These are phyloP conservation scores for Coniella lustricola DNA, from an alignment of 2,329 filamentous ascomycete genomes.

Conservation along the genomic window DNA sequence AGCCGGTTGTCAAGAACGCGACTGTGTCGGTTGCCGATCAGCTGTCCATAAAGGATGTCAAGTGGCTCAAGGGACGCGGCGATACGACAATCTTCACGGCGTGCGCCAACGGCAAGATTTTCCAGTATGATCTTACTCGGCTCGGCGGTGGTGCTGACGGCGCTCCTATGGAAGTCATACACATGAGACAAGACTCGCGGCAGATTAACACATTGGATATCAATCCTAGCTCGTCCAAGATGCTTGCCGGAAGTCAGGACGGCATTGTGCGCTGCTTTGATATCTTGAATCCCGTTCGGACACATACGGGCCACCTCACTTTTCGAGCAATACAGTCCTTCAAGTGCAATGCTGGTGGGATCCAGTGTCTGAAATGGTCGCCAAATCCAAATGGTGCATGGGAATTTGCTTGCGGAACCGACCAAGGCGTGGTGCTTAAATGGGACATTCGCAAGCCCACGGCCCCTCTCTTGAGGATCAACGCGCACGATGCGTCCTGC, in stretches of 20 bases:
- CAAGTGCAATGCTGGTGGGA: constrained; percentile 47
- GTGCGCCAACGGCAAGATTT: constrained; percentile 57
- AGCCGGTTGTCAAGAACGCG: constrained; percentile 36
- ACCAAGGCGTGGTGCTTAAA: constrained; percentile 54
- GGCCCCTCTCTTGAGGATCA: constrained; percentile 50
- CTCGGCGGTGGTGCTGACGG: constrained; percentile 35
- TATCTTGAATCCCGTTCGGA: constrained; percentile 40
- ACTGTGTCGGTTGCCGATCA: constrained; percentile 43
- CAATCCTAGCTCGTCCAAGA: constrained; percentile 49
- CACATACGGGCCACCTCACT: constrained; percentile 40
- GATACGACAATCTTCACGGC: constrained; percentile 54
- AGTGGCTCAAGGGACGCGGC: constrained; percentile 42
- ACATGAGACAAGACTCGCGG: constrained; percentile 54
- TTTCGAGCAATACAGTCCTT: constrained; percentile 42
- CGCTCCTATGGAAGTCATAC: constrained; percentile 46
- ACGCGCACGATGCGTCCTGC: constrained; percentile 54
- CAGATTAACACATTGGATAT: constrained; percentile 59
- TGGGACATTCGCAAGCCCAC: constrained; percentile 54
- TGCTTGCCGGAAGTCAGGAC: constrained; percentile 59
- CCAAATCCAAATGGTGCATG: constrained; percentile 47
- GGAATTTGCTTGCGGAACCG: constrained; percentile 57
- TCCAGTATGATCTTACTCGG: constrained; percentile 53
- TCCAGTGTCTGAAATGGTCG: constrained; percentile 60
- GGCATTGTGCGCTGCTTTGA: constrained; percentile 57
- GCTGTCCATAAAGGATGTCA: constrained; percentile 57